These are phyloP conservation scores for Fusarium xylarioides DNA, from an alignment of 2,329 filamentous ascomycete species.

Conservation along the genomic window DNA sequence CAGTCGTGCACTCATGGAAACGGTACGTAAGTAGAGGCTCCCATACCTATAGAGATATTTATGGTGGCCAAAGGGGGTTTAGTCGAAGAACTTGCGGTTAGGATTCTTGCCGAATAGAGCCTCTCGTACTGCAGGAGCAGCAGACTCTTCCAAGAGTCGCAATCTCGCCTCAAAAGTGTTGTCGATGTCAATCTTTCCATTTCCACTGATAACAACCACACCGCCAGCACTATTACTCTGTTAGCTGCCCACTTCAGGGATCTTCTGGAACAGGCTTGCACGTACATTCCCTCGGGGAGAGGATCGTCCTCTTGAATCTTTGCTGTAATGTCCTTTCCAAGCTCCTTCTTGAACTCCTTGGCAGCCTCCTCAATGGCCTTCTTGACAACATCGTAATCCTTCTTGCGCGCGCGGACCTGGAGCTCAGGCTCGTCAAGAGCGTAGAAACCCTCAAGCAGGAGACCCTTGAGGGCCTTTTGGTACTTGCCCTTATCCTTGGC, in stretches of 20 bases:
- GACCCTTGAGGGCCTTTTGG: conserved; percentile 76
- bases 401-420: conserved; percentile 78
- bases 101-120: conserved; percentile 93
- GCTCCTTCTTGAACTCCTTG: conserved; percentile 84
- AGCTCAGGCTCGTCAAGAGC: conserved; percentile 84
- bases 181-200: conserved; percentile 97
- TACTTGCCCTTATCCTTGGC: conserved; percentile 79
- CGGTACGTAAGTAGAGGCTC: conserved; percentile 19
- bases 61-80: conserved; percentile 45
- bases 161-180: conserved; percentile 97
- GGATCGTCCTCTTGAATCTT: conserved; percentile 81
- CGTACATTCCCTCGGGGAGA: conserved; percentile 85
- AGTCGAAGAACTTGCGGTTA: conserved; percentile 96
- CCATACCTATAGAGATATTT: conserved; percentile 1
- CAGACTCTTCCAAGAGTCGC: conserved; percentile 82
- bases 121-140: conserved; percentile 84
- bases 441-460: conserved; percentile 91
- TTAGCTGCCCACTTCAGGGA: conserved; percentile 32
- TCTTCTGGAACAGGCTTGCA: conserved; percentile 36
- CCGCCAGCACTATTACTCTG: conserved; percentile 76
- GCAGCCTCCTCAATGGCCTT: conserved; percentile 80
- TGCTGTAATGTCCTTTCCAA: conserved; percentile 74
- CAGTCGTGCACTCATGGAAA: conserved; percentile 29
- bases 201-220: conserved; percentile 79
- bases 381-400: conserved; percentile 78